Evolutionary conservation across 2,329 filamentous ascomycete species (phyloP), one percentile per base, ranked within the genome.

Genomic region (Pleoardoris graminearum): DNA sequence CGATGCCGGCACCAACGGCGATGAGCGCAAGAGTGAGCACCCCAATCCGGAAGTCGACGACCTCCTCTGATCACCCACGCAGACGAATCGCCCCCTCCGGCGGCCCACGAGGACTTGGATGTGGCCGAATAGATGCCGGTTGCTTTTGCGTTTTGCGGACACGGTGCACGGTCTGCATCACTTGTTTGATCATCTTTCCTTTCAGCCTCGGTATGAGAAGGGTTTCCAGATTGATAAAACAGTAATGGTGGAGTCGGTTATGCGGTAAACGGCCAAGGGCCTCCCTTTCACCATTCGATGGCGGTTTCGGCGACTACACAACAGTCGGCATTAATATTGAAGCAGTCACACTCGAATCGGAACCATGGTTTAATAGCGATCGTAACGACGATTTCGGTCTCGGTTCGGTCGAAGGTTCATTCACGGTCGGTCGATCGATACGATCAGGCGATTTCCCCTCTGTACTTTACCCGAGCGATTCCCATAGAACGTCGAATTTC

Each of bases 31-130:
- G 85, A 85, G 92, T 96, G 69, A 68, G 63, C 30, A 53, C 47
- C 54, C 55, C 49, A 41, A 43, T 58, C 54, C 27, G n/a, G 22
- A 16, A 21, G 66, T 59, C 48, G 57, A 54, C 48, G 55, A 64
- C 52, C 56, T 55, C 21, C 50, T 61, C 57, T 67, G 66, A 63
- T 71, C 25, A 67, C 59, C 62, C 59, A 50, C 58, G 64, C 83
- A 71, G 78, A 88, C 67, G 91, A 95, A 63, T 90, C 89, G 66
- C 88, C 90, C 62, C 85, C 90, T 58, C 87, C 90, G 7, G 66
- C 54, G 59, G 87, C 86, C 65, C 91, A 96, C 70, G 94, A 99
- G 74, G 94, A 99, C 71, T 84, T 97, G 72, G 94, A 99, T 75
- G 92, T 94, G 70, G 93, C 92, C 68, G 94, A 97, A 78, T 86